These are phyloP conservation scores for Naganishia sp. DNA, from an alignment of 1,284 basidiomycete genomes.

Conservation along the genomic window DNA sequence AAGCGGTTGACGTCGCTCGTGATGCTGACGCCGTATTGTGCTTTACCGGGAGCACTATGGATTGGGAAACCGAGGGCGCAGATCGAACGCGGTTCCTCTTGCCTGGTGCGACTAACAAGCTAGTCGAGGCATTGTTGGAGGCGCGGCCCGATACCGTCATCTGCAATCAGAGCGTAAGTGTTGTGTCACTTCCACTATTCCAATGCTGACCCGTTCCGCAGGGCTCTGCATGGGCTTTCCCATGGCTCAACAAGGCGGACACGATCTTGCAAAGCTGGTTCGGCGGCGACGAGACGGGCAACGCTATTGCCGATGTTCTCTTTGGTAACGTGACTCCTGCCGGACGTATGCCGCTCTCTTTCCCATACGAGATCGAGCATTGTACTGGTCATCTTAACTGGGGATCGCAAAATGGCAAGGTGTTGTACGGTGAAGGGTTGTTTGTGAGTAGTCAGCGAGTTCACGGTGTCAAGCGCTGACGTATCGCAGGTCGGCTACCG, in stretches of 20 bases:
- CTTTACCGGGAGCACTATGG: constrained; percentile 37
- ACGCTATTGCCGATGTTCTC: constrained; percentile 45
- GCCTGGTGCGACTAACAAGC: constrained; percentile 35
- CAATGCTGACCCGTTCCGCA: constrained; percentile 9
- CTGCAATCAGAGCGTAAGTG: constrained; percentile 43
- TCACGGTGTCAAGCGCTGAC: background rate
- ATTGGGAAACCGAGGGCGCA: constrained; percentile 46
- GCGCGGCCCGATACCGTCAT: constrained; percentile 42
- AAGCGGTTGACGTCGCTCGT: constrained; percentile 41
- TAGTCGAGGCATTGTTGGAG: constrained; percentile 37
- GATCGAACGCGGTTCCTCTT: constrained; percentile 38
- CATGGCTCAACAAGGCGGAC: constrained; percentile 37
- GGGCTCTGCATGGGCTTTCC: constrained; percentile 33
- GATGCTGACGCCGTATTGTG: constrained; percentile 37
- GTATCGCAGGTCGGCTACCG: constrained; percentile 27
- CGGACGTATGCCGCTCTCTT: constrained; percentile 46
- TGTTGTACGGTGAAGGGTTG: constrained; percentile 28
- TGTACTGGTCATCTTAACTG: constrained; percentile 39
- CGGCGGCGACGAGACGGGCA: constrained; percentile 28
- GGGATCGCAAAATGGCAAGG: constrained; percentile 27
- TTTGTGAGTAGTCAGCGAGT: constrained; percentile 13
- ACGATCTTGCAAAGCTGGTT: constrained; percentile 40
- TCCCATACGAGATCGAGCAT: constrained; percentile 42
- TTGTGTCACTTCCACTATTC: constrained; percentile 36
- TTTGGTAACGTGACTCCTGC: constrained; percentile 46